Base-by-base conservation (phyloP, 148 eudicot species). In the Tetragonia tetragonoides region DNA sequence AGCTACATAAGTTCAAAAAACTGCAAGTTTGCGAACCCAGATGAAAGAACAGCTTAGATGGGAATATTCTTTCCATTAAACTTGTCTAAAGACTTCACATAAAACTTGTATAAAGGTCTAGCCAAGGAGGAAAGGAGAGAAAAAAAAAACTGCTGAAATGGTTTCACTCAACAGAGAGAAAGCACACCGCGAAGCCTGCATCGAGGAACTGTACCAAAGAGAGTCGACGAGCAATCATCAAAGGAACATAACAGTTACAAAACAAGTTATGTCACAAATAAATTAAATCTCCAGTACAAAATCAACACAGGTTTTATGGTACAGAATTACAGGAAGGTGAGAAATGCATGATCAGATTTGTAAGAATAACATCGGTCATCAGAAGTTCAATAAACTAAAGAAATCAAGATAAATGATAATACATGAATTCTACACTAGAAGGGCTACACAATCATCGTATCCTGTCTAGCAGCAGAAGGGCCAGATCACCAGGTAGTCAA, bases 361-460 rank as follows among this genome's bases (percentile, higher is more conserved):
- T 72, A 57, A 71, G 78, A 80, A 15, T 15, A 72, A 42, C 77
- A 65, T 21, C 42, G 68, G 56, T 77, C 61, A 81, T 81, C 77
- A 77, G 75, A 75, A 60, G 60, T 70, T 75, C 62, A 46, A 60
- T 62, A 68, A 34, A 34, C 47, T 69, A 23, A 70, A 63, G 20
- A 24, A 14, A 28, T 53, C 7, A 21, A 42, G 7, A 41, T n/a
- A 62, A 37, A 72, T 49, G 72, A 72, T 40, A 40, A 51, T 67
- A 81, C 80, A 72, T 1, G 62, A 51, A 81, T 66, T 72, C 73
- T 76, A 66, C 72, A 65, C 72, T 78, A 69, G 7, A 60, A 79
- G 71, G 66, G 40, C 20, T 24, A 73, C 59, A 49, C 71, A 79
- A 38, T 49, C n/a, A 38, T 23, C 64, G 72, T 34, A 46, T 38